phyloP scores from a whole-genome alignment of 2,329 filamentous ascomycete genomes.

The Karstenula rhodostoma region DNA sequence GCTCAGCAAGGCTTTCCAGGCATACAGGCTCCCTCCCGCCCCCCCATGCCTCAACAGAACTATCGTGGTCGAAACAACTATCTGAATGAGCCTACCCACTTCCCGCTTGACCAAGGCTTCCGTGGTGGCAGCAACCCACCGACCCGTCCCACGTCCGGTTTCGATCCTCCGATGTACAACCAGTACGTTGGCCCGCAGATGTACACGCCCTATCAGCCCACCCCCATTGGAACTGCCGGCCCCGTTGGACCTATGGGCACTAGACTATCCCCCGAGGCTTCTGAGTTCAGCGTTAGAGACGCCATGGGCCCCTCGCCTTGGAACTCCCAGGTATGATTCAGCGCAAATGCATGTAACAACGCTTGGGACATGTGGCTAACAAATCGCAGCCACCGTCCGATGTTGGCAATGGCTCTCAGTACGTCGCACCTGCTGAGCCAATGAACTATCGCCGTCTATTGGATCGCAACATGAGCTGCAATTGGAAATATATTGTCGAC shows the following conservation, averaged over 20 bases:
- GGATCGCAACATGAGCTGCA: constrained; percentile 94
- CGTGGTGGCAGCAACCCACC: constrained; percentile 43
- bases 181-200: constrained; percentile 43
- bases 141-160: constrained; percentile 48
- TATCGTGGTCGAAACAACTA: constrained; percentile 43
- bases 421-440: constrained; percentile 86
- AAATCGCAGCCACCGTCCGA: constrained; percentile 35
- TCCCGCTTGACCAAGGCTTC: constrained; percentile 45
- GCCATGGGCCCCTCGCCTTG: constrained; percentile 48
- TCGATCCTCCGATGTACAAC: constrained; percentile 42
- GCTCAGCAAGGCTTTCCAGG: constrained; percentile 34
- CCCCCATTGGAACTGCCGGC: constrained; percentile 51
- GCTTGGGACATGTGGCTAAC: constrained; percentile 11
- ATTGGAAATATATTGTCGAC: constrained; percentile 99
- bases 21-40: constrained; percentile 31
- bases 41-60: constrained; percentile 27
- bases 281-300: constrained; percentile 52
- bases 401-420: constrained; percentile 60
- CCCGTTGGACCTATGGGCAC: constrained; percentile 49
- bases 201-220: constrained; percentile 39
- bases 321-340: constrained; percentile 43
- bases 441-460: constrained; percentile 95
- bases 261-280: constrained; percentile 56
- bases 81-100: constrained; percentile 49
- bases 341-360: neutral